Evolutionary conservation across 352 stramenopile genomes (phyloP), one percentile per base, ranked within the genome.

Genomic region (Phytophthora boehmeriae): DNA sequence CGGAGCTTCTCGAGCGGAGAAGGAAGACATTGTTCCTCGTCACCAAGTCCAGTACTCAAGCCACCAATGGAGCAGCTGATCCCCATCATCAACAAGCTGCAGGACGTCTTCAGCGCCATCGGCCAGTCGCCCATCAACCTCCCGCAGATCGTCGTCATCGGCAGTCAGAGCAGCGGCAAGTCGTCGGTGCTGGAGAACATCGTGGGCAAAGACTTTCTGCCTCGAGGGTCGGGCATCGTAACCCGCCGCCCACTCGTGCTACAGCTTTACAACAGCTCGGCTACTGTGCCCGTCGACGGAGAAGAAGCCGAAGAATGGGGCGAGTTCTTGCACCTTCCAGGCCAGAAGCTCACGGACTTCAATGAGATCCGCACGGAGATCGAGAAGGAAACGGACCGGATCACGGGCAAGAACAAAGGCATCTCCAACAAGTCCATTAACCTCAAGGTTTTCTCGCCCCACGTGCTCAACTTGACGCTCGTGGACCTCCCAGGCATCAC

Each of bases 401-500:
- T 97, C 48, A 97, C 90, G 42, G 90, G 86, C 60, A 95, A 95
- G 67, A 99, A 98, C 81, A 99, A 99, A 61, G 97, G 97, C 30
- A 98, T 99, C 59, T 98, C 85, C 50, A 96, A 96, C 75, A 98
- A 98, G 67, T 97, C 96, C 19, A 99, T 99, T 72, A 97, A 98
- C 76, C 86, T 99, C 52, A 99, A 99, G 74, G 97, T 99, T 62
- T 99, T 93, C 82, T 98, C 92, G 49, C 97, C 98, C 0, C 73
- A 97, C 53, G 98, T 99, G 50, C 83, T 99, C 17, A 99, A 98
- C 68, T 77, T 99, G 11, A 99, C 98, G 50, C 84, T 99, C 46
- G 97, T 99, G 47, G 98, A 99, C 78, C 76, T 99, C 4, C 98
- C 98, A 0, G 98, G 98, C 38, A 98, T 99, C 48, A 99, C 97